A percentile compares a stretch with the other conserved stretches of the same genome.
Conservation (phyloP, 2,329 filamentous ascomycete genomes). For the Fusarium torreyae region DNA sequence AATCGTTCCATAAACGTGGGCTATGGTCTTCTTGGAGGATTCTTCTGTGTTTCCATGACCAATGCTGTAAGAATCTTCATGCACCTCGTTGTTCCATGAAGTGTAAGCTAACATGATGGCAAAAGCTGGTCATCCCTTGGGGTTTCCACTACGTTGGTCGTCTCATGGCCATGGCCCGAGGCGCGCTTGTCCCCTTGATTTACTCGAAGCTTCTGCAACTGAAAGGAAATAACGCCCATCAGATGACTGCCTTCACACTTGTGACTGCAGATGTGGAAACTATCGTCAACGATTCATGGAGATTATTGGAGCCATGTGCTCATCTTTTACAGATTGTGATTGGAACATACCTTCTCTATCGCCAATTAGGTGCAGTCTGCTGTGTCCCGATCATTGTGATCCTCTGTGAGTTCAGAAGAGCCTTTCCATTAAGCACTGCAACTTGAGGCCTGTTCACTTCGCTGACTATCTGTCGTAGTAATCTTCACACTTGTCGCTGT, state of each 20-base stretch:
- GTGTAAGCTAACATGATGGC: background rate
- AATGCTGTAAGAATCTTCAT: background rate
- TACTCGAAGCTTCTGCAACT: background rate
- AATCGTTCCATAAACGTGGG: background rate
- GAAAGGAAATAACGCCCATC: background rate
- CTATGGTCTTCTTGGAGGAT: slow-evolving; percentile 7
- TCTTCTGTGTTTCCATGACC: slow-evolving; percentile 8
- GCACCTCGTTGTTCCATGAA: background rate
- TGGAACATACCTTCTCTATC: slow-evolving; percentile 8
- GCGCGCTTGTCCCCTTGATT: slow-evolving; percentile 5
- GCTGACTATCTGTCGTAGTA: background rate
- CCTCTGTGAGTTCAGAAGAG: background rate
- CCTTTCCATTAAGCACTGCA: no score
- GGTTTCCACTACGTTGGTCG: slow-evolving; percentile 7
- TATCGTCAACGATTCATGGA: slow-evolving; percentile 11
- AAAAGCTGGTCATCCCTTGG: slow-evolving; percentile 9
- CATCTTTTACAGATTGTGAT: slow-evolving; percentile 3
- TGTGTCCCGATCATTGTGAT: slow-evolving; percentile 7
- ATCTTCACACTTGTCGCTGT: slow-evolving; percentile 2
- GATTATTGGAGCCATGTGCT: slow-evolving; percentile 8
- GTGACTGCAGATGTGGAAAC: slow-evolving; percentile 8
- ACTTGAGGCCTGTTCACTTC: no score
- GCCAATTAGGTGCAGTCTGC: slow-evolving; percentile 2
- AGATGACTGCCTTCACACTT: slow-evolving; percentile 6
- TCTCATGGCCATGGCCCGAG: slow-evolving; percentile 4